Percentiles rank a stretch among this genome's conserved stretches.
Conservation (phyloP, 495 filamentous ascomycete genomes). For the Penicillium subrubescens region DNA sequence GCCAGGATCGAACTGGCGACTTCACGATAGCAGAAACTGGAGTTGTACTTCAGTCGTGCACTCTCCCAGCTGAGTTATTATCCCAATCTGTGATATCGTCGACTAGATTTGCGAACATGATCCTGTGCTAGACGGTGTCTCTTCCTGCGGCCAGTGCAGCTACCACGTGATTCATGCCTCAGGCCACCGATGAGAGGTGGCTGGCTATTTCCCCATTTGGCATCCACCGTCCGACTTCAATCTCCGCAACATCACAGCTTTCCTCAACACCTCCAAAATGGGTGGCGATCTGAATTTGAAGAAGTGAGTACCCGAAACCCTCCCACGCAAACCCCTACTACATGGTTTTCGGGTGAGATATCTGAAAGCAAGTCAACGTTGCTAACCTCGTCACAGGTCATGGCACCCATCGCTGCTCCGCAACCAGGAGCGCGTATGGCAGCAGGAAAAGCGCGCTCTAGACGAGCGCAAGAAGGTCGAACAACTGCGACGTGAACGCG, state of each 20-base stretch:
- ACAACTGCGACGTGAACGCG: conserved; percentile 83
- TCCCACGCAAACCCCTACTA: neutral
- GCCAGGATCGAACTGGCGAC: conserved; percentile 7
- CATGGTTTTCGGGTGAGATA: neutral
- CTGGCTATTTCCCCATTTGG: conserved; percentile 18
- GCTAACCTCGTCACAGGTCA: conserved; percentile 48
- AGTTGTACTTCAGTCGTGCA: conserved; percentile 6
- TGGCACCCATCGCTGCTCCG: conserved; percentile 85
- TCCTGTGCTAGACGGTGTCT: neutral
- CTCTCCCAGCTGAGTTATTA: conserved; percentile 7
- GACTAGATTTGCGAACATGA: neutral
- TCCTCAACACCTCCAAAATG: conserved; percentile 58
- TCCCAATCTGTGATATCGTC: neutral
- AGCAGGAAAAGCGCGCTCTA: conserved; percentile 88
- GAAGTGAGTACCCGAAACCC: conserved; percentile 57
- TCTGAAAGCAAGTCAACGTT: neutral
- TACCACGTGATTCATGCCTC: conserved; percentile 3
- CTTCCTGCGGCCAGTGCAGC: neutral
- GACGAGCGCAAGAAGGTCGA: conserved; percentile 92
- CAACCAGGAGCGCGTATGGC: conserved; percentile 84
- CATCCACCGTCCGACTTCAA: conserved; percentile 10
- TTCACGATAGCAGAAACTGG: conserved; percentile 2
- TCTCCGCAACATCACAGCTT: conserved; percentile 7
- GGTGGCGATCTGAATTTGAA: conserved; percentile 90
- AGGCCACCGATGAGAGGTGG: neutral